These are phyloP conservation scores for Vanrija pseudolonga DNA, from an alignment of 1,284 basidiomycete genomes.

Conservation along the genomic window DNA sequence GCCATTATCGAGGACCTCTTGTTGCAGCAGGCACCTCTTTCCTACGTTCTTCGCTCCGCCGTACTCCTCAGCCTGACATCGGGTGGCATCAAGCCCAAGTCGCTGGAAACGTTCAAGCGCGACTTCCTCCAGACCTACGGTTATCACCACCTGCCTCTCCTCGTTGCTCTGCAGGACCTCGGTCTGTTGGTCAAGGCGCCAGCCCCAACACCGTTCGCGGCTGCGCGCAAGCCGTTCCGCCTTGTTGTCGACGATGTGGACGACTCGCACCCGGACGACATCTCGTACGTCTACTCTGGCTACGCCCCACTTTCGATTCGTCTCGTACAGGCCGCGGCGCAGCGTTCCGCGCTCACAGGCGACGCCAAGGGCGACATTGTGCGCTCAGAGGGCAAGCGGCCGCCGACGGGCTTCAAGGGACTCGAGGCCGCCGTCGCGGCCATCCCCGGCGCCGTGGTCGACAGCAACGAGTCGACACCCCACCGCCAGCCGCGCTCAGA, in stretches of 20 bases:
- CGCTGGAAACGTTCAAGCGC: constrained; percentile 80
- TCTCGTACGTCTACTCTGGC: constrained; percentile 93
- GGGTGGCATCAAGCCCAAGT: constrained; percentile 83
- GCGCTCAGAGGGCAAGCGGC: constrained; percentile 38
- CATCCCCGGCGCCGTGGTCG: constrained; percentile 81
- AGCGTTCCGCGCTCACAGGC: constrained; percentile 70
- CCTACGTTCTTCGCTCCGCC: constrained; percentile 70
- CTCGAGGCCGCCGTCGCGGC: constrained; percentile 82
- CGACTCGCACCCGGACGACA: constrained; percentile 72
- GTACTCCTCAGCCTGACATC: constrained; percentile 79
- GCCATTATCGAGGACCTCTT: constrained; percentile 80
- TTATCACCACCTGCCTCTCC: constrained; percentile 77
- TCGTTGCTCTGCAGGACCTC: constrained; percentile 73
- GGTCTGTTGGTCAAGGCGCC: constrained; percentile 57
- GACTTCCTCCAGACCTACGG: constrained; percentile 95
- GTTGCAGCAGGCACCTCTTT: constrained; percentile 74
- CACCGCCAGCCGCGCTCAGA: not conserved
- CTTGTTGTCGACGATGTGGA: constrained; percentile 86
- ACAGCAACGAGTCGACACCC: constrained; percentile 52
- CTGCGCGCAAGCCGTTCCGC: constrained; percentile 77
- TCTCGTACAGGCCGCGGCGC: constrained; percentile 84
- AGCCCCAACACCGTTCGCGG: constrained; percentile 57
- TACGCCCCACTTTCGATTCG: constrained; percentile 91
- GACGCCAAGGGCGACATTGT: constrained; percentile 49
- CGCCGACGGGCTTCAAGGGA: constrained; percentile 92